Conservation (phyloP, 257 asterid species). For the Eucommia ulmoides region DNA sequence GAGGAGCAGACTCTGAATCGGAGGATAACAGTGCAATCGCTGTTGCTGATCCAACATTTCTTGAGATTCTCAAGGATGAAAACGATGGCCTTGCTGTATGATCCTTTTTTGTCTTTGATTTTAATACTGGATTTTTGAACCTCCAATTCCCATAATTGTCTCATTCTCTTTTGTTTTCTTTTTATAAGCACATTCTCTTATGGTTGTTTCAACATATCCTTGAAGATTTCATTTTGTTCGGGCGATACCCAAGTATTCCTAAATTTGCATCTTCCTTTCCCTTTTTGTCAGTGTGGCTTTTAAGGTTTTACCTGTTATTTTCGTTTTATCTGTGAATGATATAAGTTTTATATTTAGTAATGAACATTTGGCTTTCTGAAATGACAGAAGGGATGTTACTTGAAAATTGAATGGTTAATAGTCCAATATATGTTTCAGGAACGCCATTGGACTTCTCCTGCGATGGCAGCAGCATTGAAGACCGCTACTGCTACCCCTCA, state of each 20-base stretch:
- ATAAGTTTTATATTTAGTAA: too few species aligned
- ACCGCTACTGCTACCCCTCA: constrained; percentile 46
- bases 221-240: too few species aligned
- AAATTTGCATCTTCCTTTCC: too few species aligned
- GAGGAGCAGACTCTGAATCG: constrained; percentile 88
- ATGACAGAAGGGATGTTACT: constrained; percentile 3
- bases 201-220: background rate
- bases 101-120: constrained; percentile 19
- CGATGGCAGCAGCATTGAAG: constrained; percentile 73
- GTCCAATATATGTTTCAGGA: constrained; percentile 42
- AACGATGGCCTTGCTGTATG: constrained; percentile 95
- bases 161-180: background rate
- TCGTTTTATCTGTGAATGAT: too few species aligned
- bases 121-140: too few species aligned
- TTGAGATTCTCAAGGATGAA: constrained; percentile 96
- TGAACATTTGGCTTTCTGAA: background rate
- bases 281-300: too few species aligned
- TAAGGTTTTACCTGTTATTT: too few species aligned
- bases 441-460: constrained; percentile 95
- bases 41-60: constrained; percentile 70
- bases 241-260: too few species aligned
- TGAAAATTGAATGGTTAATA: constrained; percentile 6
- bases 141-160: too few species aligned
- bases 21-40: constrained; percentile 72
- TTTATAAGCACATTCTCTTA: background rate